A percentile compares a stretch with the other conserved stretches of the same genome.
phyloP scores from a whole-genome alignment of 1,284 basidiomycete genomes.

The Puccinia novopanici region DNA sequence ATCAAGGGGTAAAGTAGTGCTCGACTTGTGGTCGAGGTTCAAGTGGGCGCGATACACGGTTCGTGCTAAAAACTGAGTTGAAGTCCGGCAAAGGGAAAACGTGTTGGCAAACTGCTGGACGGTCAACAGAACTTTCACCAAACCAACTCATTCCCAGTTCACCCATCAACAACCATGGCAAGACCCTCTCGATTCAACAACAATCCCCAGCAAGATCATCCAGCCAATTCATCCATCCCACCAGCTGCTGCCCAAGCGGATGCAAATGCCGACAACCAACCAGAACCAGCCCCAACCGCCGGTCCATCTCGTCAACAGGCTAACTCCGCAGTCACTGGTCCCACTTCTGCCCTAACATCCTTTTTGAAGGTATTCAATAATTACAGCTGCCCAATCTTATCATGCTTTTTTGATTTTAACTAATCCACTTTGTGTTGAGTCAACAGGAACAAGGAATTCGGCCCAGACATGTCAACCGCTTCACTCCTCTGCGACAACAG shows the following conservation, averaged over 20 bases:
- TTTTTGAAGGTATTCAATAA: constrained; percentile 72
- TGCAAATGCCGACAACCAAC: neutral
- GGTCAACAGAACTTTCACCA: neutral
- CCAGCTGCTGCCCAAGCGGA: neutral
- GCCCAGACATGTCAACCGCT: constrained; percentile 54
- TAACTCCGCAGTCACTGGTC: constrained; percentile 69
- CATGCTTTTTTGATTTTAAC: neutral
- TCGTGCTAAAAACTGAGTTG: too few species aligned
- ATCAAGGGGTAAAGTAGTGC: too few species aligned
- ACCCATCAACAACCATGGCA: neutral
- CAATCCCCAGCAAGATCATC: neutral
- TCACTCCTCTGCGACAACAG: constrained; percentile 57
- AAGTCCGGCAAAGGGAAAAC: too few species aligned
- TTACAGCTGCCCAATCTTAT: constrained; percentile 4
- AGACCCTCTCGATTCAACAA: constrained; percentile 22
- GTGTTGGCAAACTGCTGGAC: too few species aligned
- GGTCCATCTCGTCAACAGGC: constrained; percentile 51
- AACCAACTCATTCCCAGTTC: neutral
- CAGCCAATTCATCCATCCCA: constrained; percentile 9
- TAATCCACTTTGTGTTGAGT: neutral
- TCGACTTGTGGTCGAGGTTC: too few species aligned
- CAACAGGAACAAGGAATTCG: constrained; percentile 75
- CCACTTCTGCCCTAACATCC: constrained; percentile 86
- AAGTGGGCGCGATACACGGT: too few species aligned
- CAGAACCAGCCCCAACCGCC: neutral